A percentile compares a stretch with the other conserved stretches of the same genome.
phyloP scores from a whole-genome alignment of 2,329 filamentous ascomycete genomes.

The Periglandula ipomoeae region DNA sequence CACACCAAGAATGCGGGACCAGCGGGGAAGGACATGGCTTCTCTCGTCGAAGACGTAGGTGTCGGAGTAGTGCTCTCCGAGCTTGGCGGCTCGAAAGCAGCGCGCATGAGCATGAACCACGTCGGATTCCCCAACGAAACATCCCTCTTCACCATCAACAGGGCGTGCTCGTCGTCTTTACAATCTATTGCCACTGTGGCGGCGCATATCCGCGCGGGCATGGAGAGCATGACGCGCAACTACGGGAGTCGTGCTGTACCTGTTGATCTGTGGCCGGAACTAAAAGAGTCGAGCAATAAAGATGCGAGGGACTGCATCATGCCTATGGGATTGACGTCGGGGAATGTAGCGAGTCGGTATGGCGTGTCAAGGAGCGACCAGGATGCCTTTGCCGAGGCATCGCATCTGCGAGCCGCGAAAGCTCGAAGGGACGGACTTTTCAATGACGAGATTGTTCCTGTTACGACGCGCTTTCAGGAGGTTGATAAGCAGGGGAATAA shows the following conservation, averaged over 20 bases:
- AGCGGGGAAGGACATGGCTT: conserved; percentile 52
- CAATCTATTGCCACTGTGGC: conserved; percentile 68
- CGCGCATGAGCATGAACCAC: conserved; percentile 83
- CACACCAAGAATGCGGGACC: conserved; percentile 13
- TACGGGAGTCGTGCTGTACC: conserved; percentile 83
- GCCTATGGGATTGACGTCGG: conserved; percentile 85
- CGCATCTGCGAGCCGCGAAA: conserved; percentile 61
- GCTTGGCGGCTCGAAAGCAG: conserved; percentile 82
- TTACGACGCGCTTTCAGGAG: conserved; percentile 60
- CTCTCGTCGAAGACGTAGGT: conserved; percentile 65
- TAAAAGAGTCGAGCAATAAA: conserved; percentile 53
- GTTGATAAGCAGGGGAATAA: conserved; percentile 51
- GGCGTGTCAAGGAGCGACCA: conserved; percentile 66
- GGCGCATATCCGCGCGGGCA: conserved; percentile 69
- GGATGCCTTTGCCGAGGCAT: conserved; percentile 70
- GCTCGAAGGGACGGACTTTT: conserved; percentile 65
- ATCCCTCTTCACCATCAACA: conserved; percentile 77
- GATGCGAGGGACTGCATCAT: conserved; percentile 82
- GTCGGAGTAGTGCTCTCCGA: conserved; percentile 87
- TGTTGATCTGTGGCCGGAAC: conserved; percentile 65
- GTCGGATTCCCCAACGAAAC: conserved; percentile 65
- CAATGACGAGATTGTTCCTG: conserved; percentile 69
- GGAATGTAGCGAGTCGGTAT: conserved; percentile 79
- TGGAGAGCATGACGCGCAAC: conserved; percentile 95
- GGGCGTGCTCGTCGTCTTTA: conserved; percentile 73